Percentiles rank a stretch among this genome's conserved stretches.
Conservation (phyloP, 495 filamentous ascomycete species). For the Tuber borchii region DNA sequence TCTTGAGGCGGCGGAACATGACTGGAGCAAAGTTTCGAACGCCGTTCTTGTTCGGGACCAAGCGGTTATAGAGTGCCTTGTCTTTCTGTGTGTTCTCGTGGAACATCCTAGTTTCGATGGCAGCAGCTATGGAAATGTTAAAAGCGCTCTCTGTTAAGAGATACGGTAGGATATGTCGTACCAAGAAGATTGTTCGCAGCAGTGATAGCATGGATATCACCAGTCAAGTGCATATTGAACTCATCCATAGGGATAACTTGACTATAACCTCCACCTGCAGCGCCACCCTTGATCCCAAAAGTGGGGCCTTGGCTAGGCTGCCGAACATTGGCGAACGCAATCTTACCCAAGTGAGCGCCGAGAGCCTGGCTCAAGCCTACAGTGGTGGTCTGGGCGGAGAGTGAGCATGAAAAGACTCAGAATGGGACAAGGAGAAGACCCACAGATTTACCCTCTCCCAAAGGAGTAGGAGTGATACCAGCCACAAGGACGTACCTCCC, state of each 20-base stretch:
- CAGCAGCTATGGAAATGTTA: slow-evolving; percentile 55
- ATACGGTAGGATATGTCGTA: slow-evolving; percentile 8
- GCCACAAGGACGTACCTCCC: slow-evolving; percentile 87
- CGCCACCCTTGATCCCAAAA: slow-evolving; percentile 97
- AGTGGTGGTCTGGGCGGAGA: slow-evolving; percentile 65
- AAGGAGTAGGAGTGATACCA: slow-evolving; percentile 94
- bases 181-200: slow-evolving; percentile 93
- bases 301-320: slow-evolving; percentile 96
- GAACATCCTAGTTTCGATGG: slow-evolving; percentile 97
- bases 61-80: slow-evolving; percentile 74
- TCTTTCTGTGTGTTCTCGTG: slow-evolving; percentile 94
- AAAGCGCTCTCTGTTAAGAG: background rate
- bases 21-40: slow-evolving; percentile 78
- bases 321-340: slow-evolving; percentile 92
- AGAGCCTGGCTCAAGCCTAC: slow-evolving; percentile 93
- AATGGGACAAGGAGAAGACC: background rate
- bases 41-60: slow-evolving; percentile 85
- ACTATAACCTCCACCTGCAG: slow-evolving; percentile 93
- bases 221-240: slow-evolving; percentile 95
- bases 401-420: background rate
- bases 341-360: slow-evolving; percentile 74
- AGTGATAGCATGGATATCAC: slow-evolving; percentile 95
- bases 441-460: slow-evolving; percentile 88
- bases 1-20: slow-evolving; percentile 87
- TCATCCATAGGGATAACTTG: slow-evolving; percentile 99